phyloP scores from a whole-genome alignment of 306 rosid genomes.

The Malus orientalis region DNA sequence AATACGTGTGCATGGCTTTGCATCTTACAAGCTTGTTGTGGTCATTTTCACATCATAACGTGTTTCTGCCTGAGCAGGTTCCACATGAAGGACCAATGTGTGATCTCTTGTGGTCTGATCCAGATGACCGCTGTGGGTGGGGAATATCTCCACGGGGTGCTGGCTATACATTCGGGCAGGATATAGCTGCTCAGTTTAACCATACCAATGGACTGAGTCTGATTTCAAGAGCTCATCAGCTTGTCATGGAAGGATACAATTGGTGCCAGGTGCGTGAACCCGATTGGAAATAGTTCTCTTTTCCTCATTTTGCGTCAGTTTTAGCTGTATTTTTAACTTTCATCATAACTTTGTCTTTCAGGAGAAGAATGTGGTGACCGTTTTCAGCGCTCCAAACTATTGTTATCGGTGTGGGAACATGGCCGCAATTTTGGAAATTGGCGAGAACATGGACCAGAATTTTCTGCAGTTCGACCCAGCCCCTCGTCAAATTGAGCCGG shows the following conservation, averaged over 20 bases:
- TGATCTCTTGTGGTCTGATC: slow-evolving; percentile 98
- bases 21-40: slow-evolving; percentile 1
- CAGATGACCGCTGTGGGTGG: slow-evolving; percentile 99
- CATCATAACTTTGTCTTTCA: slow-evolving; percentile 15
- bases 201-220: slow-evolving; percentile 90
- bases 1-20: background rate
- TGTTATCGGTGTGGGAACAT: slow-evolving; percentile 96
- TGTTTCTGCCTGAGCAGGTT: slow-evolving; percentile 44
- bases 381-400: slow-evolving; percentile 96
- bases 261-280: slow-evolving; percentile 87
- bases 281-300: background rate
- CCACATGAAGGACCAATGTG: slow-evolving; percentile 99
- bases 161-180: slow-evolving; percentile 97
- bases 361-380: slow-evolving; percentile 98
- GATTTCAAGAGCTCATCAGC: slow-evolving; percentile 98
- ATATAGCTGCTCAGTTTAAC: slow-evolving; percentile 91
- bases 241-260: slow-evolving; percentile 97
- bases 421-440: slow-evolving; percentile 98
- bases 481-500: slow-evolving; percentile 95
- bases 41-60: background rate
- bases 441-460: slow-evolving; percentile 97
- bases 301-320: background rate
- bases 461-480: slow-evolving; percentile 99
- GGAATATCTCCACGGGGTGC: slow-evolving; percentile 99
- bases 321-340: slow-evolving; percentile 13